Evolutionary conservation across 2,329 filamentous ascomycete species (phyloP), one percentile per base, ranked within the genome.

Genomic region (Ophiostoma ulmi): DNA sequence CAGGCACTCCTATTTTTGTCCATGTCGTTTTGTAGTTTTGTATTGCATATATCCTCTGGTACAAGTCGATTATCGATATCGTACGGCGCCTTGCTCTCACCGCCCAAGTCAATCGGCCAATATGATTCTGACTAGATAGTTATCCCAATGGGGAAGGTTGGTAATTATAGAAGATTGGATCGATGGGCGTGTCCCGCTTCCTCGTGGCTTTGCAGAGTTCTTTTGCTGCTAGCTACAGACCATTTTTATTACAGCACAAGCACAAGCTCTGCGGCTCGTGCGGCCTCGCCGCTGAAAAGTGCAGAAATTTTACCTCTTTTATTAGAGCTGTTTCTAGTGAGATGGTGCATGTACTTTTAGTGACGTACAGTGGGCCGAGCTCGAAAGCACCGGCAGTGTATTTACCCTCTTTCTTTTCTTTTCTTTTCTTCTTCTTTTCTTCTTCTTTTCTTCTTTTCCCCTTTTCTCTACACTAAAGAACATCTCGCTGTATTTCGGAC

Each of bases 1-100:
- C 58, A 63, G 58, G 58, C 58, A 67, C 36, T 39, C 35, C 63
- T 65, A 65, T 65, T 65, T 64, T 64, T 31, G 58, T 64, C 20
- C 17, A 31, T 31, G 5, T 35, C 1, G 3, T 10, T 22, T 31
- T 26, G 35, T 63, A 11, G 10, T 10, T 22, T 31, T 26, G 35
- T 63, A 11, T 14, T 52, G 26, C 26, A 26, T 26, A 26, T 26
- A 26, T 26, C 26, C 26, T n/a, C 26, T 22, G 2, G 4, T 8
- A 26, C 3, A 58, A 31, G 26, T 58, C n/a, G n/a, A n/a, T n/a
- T 22, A 13, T 17, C 22, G 55, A 31, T 31, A 31, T 31, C 31
- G 31, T 31, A 31, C 31, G 31, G 31, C 31, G 26, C 26, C 1
- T 31, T 22, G 20, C 10, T 22, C 22, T 61, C 55, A 61, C 55